Evolutionary conservation across 495 filamentous ascomycete species (phyloP), one percentile per base, ranked within the genome.

Genomic region (Bathelium albidoporum): DNA sequence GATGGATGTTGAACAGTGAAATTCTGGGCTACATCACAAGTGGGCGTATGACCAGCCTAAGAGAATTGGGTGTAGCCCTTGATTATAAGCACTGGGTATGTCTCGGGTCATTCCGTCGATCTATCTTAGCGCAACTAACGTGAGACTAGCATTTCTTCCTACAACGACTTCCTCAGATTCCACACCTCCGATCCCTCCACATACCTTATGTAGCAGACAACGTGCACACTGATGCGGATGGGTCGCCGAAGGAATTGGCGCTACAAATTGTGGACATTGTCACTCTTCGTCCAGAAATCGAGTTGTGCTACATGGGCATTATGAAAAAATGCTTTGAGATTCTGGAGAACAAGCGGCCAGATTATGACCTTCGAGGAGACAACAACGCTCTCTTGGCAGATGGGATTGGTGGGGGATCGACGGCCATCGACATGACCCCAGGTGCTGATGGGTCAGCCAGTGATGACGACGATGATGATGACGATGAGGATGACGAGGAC

Each of bases 51-150:
- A 80, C 76, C 3, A 84, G 81, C 61, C 72, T 96, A 41, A 81
- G 81, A 52, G 91, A 96, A 71, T 75, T 96, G 12, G 86, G 87
- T 2, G 85, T 91, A 68, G 82, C 84, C 2, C 80, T 96, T 58
- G 84, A 91, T 62, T 90, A 87, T 72, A 87, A 82, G 64, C 89
- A 96, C 69, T 97, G 92, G 91, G 90, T 95, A 81, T 77, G 84
- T 61, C 49, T 63, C 32, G 28, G 18, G 18, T 43, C 1, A 59
- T 53, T 12, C 2, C 41, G 59, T 45, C 44, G 53, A 44, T 9
- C 59, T 62, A 65, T 71, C 12, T 11, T 64, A n/a, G n/a, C n/a
- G 32, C 62, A 61, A 72, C 72, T 75, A 71, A 77, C 59, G 1
- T 26, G 26, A 41, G 36, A 58, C 62, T 65, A 95, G 91, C 93